Percentiles rank a stretch among this genome's conserved stretches.
Conservation (phyloP, 1,284 basidiomycete species). For the Cutaneotrichosporon sp. region DNA sequence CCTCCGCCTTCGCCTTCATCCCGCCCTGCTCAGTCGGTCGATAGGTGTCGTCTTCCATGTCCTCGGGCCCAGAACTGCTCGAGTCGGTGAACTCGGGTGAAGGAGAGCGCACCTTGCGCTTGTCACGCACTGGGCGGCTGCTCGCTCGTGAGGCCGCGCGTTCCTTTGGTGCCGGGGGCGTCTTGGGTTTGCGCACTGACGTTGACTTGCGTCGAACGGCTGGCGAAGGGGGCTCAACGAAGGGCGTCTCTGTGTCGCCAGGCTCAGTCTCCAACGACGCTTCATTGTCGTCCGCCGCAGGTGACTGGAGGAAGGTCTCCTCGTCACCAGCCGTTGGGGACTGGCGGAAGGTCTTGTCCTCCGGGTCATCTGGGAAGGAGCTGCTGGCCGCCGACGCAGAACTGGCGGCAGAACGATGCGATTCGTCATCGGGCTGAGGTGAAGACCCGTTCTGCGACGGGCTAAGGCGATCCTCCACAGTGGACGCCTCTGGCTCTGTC, state of each 20-base stretch:
- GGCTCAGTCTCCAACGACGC: neutral
- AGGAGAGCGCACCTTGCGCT: slow-evolving; percentile 20
- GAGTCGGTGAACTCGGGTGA: slow-evolving; percentile 16
- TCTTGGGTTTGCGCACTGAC: neutral
- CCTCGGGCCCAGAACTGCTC: slow-evolving; percentile 30
- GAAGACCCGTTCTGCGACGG: neutral
- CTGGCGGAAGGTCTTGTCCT: slow-evolving; percentile 28
- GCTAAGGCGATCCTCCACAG: no score
- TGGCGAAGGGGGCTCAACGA: neutral
- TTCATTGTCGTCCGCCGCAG: neutral
- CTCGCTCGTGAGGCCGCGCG: neutral
- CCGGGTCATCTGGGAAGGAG: slow-evolving; percentile 23
- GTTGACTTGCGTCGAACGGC: neutral
- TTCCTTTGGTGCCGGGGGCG: neutral
- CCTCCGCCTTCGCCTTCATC: slow-evolving; percentile 8
- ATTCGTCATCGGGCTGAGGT: neutral
- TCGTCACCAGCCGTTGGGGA: no score
- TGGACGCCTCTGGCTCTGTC: no score
- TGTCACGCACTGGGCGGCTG: slow-evolving; percentile 11
- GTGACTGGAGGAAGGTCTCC: no score
- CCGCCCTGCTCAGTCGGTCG: slow-evolving; percentile 15
- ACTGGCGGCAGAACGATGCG: neutral
- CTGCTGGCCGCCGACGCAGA: slow-evolving; percentile 14
- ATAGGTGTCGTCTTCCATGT: slow-evolving; percentile 29
- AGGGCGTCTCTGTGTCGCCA: neutral